A percentile compares a stretch with the other conserved stretches of the same genome.
These are phyloP conservation scores for Cryphonectria radicalis DNA, from an alignment of 2,329 filamentous ascomycete genomes.

Conservation along the genomic window DNA sequence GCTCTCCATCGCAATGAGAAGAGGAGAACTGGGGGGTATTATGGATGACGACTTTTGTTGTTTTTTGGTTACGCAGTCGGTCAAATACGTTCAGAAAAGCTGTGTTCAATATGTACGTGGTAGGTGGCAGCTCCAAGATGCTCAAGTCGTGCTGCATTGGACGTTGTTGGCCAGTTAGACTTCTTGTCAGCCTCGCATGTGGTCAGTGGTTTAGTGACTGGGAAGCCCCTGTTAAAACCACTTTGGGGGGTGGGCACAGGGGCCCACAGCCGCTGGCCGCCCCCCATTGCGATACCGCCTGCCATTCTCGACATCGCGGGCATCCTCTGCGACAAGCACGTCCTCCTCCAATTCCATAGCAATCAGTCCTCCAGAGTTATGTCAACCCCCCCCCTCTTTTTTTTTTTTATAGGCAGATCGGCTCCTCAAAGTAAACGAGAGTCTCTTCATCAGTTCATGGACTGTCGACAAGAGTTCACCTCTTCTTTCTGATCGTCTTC, in stretches of 20 bases:
- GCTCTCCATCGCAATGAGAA: slow-evolving; percentile 26
- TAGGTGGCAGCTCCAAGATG: slow-evolving; percentile 4
- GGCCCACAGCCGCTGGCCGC: background rate
- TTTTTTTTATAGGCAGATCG: background rate
- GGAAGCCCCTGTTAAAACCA: slow-evolving; percentile 15
- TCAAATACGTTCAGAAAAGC: background rate
- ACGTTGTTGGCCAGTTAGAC: background rate
- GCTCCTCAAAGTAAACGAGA: background rate
- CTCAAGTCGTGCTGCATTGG: background rate
- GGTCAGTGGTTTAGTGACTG: slow-evolving; percentile 10
- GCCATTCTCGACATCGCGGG: background rate
- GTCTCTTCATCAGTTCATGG: background rate
- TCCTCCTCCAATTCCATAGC: background rate
- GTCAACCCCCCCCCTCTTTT: background rate
- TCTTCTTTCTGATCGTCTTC: slow-evolving; percentile 50
- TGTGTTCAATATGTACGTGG: background rate
- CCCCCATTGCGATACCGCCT: slow-evolving; percentile 1
- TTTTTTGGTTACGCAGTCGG: background rate
- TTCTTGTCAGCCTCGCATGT: slow-evolving; percentile 30
- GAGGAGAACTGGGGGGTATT: background rate
- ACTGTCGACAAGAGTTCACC: slow-evolving; percentile 14
- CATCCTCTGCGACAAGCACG: background rate
- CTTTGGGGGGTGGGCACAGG: slow-evolving; percentile 11
- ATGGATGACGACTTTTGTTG: background rate
- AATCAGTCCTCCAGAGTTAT: background rate